These are phyloP conservation scores for Byssothecium circinans DNA, from an alignment of 2,329 filamentous ascomycete species.

Conservation along the genomic window DNA sequence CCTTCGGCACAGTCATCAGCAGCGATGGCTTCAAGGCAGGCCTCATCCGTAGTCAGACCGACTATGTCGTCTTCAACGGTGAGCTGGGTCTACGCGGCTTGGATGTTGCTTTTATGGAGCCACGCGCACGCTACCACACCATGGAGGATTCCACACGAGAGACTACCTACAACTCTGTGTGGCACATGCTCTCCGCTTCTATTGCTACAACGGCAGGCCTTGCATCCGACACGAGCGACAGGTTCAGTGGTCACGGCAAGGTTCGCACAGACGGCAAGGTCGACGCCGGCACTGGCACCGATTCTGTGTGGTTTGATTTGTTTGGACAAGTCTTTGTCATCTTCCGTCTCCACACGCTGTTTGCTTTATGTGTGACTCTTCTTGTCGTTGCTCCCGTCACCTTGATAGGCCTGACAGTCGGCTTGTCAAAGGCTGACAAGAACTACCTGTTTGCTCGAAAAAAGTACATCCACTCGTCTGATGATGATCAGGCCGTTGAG, in stretches of 20 bases:
- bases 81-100: conserved; percentile 81
- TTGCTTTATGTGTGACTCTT: conserved; percentile 82
- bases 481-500: conserved; percentile 61
- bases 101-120: conserved; percentile 89
- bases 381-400: conserved; percentile 77
- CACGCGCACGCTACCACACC: conserved; percentile 86
- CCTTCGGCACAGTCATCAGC: conserved; percentile 81
- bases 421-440: conserved; percentile 73
- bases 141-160: conserved; percentile 83
- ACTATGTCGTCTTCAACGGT: conserved; percentile 81
- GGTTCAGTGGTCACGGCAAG: conserved; percentile 66
- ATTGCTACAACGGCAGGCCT: conserved; percentile 73
- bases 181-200: conserved; percentile 92
- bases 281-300: conserved; percentile 65
- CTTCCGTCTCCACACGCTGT: conserved; percentile 78
- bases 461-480: conserved; percentile 61
- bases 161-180: conserved; percentile 70
- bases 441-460: conserved; percentile 83
- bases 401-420: conserved; percentile 67
- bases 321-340: conserved; percentile 79
- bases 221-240: conserved; percentile 66
- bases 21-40: conserved; percentile 82
- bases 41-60: conserved; percentile 81
- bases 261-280: conserved; percentile 62
- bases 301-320: conserved; percentile 91